These are phyloP conservation scores for Eimeria acervulina DNA, from an alignment of 169 alveolate genomes.

Conservation along the genomic window DNA sequence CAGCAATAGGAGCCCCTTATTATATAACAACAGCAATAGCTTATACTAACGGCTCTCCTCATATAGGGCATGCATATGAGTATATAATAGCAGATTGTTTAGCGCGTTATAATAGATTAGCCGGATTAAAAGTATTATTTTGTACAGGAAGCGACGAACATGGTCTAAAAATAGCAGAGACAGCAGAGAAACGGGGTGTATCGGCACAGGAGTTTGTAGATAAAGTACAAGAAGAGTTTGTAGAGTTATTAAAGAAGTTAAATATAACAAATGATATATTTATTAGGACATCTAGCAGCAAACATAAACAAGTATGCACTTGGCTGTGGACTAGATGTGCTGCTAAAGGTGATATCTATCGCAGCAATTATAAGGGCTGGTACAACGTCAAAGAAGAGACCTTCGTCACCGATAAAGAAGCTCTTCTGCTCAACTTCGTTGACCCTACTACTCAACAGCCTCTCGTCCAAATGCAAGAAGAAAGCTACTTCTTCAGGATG, in stretches of 20 bases:
- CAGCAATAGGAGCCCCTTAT: constrained; percentile 25
- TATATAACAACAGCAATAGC: constrained; percentile 96
- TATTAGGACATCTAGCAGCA: constrained; percentile 92
- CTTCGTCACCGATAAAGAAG: constrained; percentile 94
- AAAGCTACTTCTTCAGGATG: constrained; percentile 95
- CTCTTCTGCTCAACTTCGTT: constrained; percentile 91
- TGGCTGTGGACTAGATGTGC: constrained; percentile 90
- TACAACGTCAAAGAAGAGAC: constrained; percentile 96
- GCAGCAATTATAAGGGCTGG: constrained; percentile 93
- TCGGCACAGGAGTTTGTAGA: constrained; percentile 93
- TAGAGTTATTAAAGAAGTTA: constrained; percentile 81
- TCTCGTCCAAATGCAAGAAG: constrained; percentile 92
- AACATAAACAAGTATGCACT: constrained; percentile 90
- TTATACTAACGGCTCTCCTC: constrained; percentile 96
- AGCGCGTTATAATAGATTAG: constrained; percentile 90
- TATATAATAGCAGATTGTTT: constrained; percentile 87
- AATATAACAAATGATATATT: constrained; percentile 88
- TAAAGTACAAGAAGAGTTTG: constrained; percentile 74
- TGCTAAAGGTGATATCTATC: constrained; percentile 89
- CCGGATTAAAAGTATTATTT: constrained; percentile 91
- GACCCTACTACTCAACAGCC: constrained; percentile 93
- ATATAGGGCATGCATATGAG: constrained; percentile 96
- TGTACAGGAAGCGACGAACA: constrained; percentile 97
- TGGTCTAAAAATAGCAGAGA: constrained; percentile 95
- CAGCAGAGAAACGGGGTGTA: constrained; percentile 91